A percentile compares a stretch with the other conserved stretches of the same genome.
phyloP scores from a whole-genome alignment of 139 green algal species.

The Closterium sp. region DNA sequence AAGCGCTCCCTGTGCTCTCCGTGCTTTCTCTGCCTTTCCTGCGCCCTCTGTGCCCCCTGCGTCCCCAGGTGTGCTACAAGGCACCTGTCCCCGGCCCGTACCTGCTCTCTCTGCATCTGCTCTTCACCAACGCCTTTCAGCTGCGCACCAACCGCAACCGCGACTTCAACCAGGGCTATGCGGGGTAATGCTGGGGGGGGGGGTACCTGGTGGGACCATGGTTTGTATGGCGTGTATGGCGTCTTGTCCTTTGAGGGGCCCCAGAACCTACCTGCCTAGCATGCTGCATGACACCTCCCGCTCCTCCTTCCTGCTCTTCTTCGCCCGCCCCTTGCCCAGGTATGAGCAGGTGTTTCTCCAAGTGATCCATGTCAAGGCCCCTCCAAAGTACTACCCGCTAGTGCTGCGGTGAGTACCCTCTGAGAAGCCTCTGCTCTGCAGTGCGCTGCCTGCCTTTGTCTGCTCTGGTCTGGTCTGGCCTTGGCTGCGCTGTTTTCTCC shows the following conservation, averaged over 20 bases:
- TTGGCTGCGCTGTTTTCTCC: neutral
- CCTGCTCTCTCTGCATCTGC: neutral
- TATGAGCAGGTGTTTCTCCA: neutral
- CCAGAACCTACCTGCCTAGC: neutral
- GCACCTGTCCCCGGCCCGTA: neutral
- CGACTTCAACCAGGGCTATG: neutral
- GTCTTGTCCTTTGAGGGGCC: neutral
- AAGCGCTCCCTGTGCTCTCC: too few relatives aligned
- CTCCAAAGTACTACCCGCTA: neutral
- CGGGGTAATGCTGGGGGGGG: neutral
- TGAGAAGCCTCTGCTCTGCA: neutral
- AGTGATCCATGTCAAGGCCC: neutral
- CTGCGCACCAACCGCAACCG: neutral
- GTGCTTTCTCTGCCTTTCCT: too few relatives aligned
- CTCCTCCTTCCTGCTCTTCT: neutral
- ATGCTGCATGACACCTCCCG: neutral
- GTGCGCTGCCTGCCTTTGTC: neutral
- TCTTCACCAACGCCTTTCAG: neutral
- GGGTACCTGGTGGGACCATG: neutral
- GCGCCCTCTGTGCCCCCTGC: neutral
- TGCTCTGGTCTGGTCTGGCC: too few relatives aligned
- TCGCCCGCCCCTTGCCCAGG: neutral
- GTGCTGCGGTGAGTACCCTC: neutral
- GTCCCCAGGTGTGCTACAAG: neutral
- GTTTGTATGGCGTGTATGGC: neutral